Conservation (phyloP, 345 rosid species). For the Syzygium jambos region DNA sequence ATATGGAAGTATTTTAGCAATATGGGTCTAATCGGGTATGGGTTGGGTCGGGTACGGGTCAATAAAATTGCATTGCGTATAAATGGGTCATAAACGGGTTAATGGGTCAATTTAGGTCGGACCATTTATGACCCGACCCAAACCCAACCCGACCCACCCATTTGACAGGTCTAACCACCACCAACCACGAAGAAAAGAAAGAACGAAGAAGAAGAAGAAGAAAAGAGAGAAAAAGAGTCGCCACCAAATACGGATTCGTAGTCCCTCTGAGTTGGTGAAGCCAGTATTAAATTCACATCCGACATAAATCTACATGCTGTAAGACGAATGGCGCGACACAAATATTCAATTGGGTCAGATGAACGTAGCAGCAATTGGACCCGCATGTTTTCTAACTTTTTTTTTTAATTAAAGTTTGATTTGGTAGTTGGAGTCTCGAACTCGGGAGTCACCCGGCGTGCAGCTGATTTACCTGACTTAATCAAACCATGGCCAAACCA, state of each 20-base stretch:
- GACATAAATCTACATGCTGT: background rate
- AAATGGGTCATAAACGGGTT: too few relatives aligned
- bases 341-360: background rate
- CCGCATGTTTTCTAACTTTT: background rate
- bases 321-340: background rate
- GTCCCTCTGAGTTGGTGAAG: background rate
- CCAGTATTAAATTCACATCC: background rate
- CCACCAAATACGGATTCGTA: background rate
- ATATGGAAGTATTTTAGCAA: too few relatives aligned
- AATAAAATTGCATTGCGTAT: too few relatives aligned
- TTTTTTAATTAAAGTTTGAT: background rate
- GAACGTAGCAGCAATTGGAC: background rate
- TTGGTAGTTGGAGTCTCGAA: background rate
- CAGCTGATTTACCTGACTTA: background rate
- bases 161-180: too few relatives aligned
- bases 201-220: background rate
- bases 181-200: background rate
- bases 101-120: too few relatives aligned
- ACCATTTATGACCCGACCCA: too few relatives aligned
- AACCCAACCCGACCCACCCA: too few relatives aligned
- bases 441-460: background rate
- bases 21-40: too few relatives aligned
- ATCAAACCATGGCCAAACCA: background rate
- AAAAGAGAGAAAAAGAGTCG: background rate
- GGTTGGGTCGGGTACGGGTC: too few relatives aligned